Evolutionary conservation across 2,329 filamentous ascomycete species (phyloP).

Genomic region (Amauroascus niger): DNA sequence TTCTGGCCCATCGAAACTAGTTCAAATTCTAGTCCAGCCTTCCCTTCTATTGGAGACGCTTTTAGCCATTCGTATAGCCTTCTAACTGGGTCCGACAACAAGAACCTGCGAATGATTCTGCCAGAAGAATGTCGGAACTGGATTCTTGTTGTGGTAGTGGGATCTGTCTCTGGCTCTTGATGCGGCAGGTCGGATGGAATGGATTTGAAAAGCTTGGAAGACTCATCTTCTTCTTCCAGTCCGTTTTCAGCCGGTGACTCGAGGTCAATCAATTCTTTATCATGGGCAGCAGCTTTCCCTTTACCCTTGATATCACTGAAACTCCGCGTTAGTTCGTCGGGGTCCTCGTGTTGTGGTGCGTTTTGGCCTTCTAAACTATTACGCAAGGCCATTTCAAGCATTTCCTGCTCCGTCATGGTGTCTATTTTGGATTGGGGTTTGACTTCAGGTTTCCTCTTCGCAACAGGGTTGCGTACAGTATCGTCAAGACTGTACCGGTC

Average conservation of each 20-base stretch:
- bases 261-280: conserved; percentile 30
- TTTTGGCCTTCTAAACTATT: conserved; percentile 63
- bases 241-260: conserved; percentile 25
- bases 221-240: conserved; percentile 16
- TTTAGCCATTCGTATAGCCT: conserved; percentile 96
- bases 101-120: conserved; percentile 79
- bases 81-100: conserved; percentile 62
- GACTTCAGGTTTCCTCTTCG: conserved; percentile 62
- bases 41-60: conserved; percentile 71
- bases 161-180: conserved; percentile 62
- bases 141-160: conserved; percentile 69
- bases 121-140: conserved; percentile 83
- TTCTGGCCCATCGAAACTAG: conserved; percentile 82
- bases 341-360: conserved; percentile 53
- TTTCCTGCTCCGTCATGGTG: conserved; percentile 92
- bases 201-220: conserved; percentile 46
- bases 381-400: conserved; percentile 86
- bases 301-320: conserved; percentile 38
- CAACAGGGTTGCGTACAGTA: conserved; percentile 86
- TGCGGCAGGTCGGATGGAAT: conserved; percentile 69
- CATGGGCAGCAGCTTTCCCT: conserved; percentile 47
- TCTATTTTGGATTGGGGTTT: conserved; percentile 64
- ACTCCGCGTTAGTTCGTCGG: conserved; percentile 75
- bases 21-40: conserved; percentile 70
- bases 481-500: conserved; percentile 85